Conservation (phyloP, 768 basidiomycete genomes). For the Lentinula detonsa region DNA sequence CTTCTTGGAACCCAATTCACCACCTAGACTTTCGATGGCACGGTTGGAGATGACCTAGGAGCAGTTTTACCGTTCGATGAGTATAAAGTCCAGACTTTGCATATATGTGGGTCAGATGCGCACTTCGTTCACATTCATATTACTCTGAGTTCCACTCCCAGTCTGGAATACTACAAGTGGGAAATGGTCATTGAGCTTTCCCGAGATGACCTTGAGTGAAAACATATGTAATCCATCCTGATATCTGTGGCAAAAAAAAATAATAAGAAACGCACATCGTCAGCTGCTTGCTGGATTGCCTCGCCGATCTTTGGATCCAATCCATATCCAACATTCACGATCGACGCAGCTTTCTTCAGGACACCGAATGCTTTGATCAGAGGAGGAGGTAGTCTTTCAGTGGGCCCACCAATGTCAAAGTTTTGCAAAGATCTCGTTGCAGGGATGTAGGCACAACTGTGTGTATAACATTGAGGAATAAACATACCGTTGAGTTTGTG, state of each 20-base stretch:
- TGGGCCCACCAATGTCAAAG: conserved; percentile 97
- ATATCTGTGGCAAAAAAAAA: neutral
- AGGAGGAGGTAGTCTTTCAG: conserved; percentile 89
- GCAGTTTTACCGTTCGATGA: neutral
- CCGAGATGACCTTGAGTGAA: conserved; percentile 78
- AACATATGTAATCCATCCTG: neutral
- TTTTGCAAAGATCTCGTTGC: conserved; percentile 82
- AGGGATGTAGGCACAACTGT: neutral
- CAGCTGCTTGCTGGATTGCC: conserved; percentile 89
- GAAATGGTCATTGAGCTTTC: conserved; percentile 92
- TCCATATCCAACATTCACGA: conserved; percentile 87
- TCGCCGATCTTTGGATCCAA: conserved; percentile 82
- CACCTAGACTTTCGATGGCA: conserved; percentile 95
- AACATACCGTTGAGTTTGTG: conserved; percentile 92
- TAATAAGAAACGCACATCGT: conserved; percentile 58
- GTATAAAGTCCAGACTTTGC: neutral
- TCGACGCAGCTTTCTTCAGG: conserved; percentile 92
- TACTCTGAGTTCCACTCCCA: conserved; percentile 96
- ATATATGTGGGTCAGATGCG: neutral
- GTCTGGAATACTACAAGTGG: conserved; percentile 99
- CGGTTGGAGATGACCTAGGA: conserved; percentile 92
- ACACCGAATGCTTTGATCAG: conserved; percentile 97
- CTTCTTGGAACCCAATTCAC: conserved; percentile 90
- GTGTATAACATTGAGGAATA: neutral
- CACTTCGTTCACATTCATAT: conserved; percentile 99